phyloP scores from a whole-genome alignment of 345 rosid genomes.

The Lumnitzera racemosa region DNA sequence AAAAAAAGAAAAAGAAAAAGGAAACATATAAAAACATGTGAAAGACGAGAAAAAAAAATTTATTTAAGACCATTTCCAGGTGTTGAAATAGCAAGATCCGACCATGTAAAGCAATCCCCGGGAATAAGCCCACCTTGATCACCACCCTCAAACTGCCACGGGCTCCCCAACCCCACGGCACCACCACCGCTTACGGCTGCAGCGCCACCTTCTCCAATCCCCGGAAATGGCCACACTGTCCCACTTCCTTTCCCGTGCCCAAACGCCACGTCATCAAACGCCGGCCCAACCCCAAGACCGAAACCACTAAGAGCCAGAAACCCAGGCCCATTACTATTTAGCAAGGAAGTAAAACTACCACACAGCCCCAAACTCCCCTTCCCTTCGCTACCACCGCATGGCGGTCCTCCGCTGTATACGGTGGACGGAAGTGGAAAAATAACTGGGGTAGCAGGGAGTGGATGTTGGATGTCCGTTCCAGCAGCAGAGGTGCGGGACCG shows the following conservation, averaged over 20 bases:
- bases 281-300: conserved; percentile 48
- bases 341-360: conserved; percentile 67
- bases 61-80: conserved; percentile 75
- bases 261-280: conserved; percentile 51
- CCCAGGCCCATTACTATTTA: conserved; percentile 58
- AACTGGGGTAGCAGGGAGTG: conserved; percentile 44
- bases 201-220: conserved; percentile 34
- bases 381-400: conserved; percentile 17
- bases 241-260: conserved; percentile 56
- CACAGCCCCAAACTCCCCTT: conserved; percentile 21
- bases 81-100: conserved; percentile 88
- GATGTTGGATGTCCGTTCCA: conserved; percentile 13
- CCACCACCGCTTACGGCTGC: conserved; percentile 15
- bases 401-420: conserved; percentile 15
- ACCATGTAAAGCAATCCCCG: conserved; percentile 81
- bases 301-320: conserved; percentile 62
- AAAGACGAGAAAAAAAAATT: conserved; percentile 5
- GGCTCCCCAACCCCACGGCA: conserved; percentile 27
- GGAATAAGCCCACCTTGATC: conserved; percentile 50
- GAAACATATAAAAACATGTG: too few species aligned
- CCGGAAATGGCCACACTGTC: conserved; percentile 54
- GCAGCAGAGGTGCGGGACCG: conserved; percentile 47
- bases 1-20: too few species aligned
- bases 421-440: conserved; percentile 35
- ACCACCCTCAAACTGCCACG: conserved; percentile 81